phyloP scores from a whole-genome alignment of 2,329 filamentous ascomycete species.

The Monilinia fructicola region DNA sequence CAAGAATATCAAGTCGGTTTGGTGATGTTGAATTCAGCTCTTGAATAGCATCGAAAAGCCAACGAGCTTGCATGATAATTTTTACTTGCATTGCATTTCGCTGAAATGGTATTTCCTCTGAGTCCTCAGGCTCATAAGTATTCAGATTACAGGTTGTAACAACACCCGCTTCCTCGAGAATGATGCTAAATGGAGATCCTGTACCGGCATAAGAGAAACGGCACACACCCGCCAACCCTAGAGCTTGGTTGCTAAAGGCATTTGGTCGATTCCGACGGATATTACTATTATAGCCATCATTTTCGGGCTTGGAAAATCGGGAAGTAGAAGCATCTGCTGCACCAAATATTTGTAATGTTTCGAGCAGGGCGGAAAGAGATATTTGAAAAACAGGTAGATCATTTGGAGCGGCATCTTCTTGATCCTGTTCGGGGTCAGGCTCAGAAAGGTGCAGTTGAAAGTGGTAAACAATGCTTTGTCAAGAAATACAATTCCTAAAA shows the following conservation, averaged over 20 bases:
- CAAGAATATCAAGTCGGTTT: slow-evolving; percentile 70
- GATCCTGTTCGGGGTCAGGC: slow-evolving; percentile 42
- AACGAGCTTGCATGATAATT: slow-evolving; percentile 84
- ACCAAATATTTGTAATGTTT: slow-evolving; percentile 93
- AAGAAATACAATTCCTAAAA: slow-evolving; percentile 71
- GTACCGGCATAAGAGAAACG: slow-evolving; percentile 73
- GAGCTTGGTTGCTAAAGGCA: slow-evolving; percentile 78
- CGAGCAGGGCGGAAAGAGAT: slow-evolving; percentile 80
- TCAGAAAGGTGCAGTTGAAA: slow-evolving; percentile 65
- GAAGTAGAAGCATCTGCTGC: slow-evolving; percentile 65
- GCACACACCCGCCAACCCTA: slow-evolving; percentile 84
- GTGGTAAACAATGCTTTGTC: slow-evolving; percentile 86
- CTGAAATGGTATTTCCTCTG: slow-evolving; percentile 85
- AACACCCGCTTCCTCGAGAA: slow-evolving; percentile 81
- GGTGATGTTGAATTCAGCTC: slow-evolving; percentile 62
- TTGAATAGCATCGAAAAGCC: slow-evolving; percentile 68
- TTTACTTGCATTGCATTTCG: slow-evolving; percentile 80
- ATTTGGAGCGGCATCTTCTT: slow-evolving; percentile 43
- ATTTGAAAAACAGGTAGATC: slow-evolving; percentile 76
- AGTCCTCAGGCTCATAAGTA: slow-evolving; percentile 76
- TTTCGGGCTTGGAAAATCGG: slow-evolving; percentile 57
- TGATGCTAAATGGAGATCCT: slow-evolving; percentile 78
- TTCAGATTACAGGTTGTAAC: slow-evolving; percentile 87
- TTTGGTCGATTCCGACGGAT: slow-evolving; percentile 63
- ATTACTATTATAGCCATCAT: slow-evolving; percentile 61